Conservation (phyloP, 23 red algal genomes). For the Agarophyton chilense region DNA sequence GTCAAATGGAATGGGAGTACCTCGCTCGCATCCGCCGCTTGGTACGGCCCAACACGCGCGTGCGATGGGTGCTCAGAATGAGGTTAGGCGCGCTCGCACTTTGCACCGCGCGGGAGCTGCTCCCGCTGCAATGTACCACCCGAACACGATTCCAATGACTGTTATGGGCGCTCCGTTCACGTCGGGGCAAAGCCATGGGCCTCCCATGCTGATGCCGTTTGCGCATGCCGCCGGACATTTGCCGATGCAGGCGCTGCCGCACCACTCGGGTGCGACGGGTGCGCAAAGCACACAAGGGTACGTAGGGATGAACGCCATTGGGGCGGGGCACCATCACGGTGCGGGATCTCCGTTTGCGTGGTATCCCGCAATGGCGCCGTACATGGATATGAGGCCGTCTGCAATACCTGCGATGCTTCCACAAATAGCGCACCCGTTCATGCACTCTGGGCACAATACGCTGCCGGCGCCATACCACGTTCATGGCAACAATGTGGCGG, state of each 20-base stretch:
- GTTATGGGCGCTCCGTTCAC: not conserved
- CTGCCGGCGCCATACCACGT: not conserved
- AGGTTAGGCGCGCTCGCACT: not conserved
- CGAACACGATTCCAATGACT: not conserved
- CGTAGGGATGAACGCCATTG: not conserved
- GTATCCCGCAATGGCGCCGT: slow-evolving; percentile 41
- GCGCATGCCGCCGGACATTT: not conserved
- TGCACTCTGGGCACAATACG: not conserved
- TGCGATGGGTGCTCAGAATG: not conserved
- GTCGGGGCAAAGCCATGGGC: not conserved
- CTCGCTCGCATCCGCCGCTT: not conserved
- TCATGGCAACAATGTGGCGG: not conserved
- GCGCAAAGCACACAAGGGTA: slow-evolving; percentile 6
- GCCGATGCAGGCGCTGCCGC: not conserved
- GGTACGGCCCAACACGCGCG: not conserved
- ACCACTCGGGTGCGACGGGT: not conserved
- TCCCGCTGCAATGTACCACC: not conserved
- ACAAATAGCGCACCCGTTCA: slow-evolving; percentile 15
- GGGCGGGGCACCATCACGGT: not conserved
- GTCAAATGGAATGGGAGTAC: no score
- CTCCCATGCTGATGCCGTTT: slow-evolving; percentile 3
- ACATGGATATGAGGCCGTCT: slow-evolving; percentile 32
- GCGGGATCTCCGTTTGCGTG: not conserved
- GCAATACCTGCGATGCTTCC: not conserved
- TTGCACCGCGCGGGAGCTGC: not conserved